phyloP scores from a whole-genome alignment of 2,329 filamentous ascomycete genomes.

The Phialophora tarda region DNA sequence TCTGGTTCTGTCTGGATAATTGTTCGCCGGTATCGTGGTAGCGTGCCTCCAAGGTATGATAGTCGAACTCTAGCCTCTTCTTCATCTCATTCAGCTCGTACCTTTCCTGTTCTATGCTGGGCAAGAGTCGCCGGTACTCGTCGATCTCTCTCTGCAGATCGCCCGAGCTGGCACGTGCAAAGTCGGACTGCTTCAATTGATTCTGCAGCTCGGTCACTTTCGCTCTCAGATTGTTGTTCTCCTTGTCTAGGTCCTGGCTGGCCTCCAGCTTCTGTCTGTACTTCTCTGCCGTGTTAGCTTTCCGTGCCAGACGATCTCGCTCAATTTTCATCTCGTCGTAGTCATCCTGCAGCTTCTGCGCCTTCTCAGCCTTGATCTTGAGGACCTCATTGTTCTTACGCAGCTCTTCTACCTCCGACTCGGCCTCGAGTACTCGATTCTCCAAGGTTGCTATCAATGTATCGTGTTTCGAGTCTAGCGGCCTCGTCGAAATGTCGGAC shows the following conservation, averaged over 20 bases:
- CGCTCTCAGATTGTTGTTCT: constrained; percentile 54
- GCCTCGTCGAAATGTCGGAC: constrained; percentile 47
- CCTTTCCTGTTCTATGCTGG: constrained; percentile 55
- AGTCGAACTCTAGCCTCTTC: constrained; percentile 56
- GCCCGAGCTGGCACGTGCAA: constrained; percentile 41
- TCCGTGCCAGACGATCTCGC: constrained; percentile 53
- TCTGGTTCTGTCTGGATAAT: constrained; percentile 39
- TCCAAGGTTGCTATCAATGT: constrained; percentile 74
- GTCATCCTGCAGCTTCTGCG: constrained; percentile 54
- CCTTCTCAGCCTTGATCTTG: constrained; percentile 53
- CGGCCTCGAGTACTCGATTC: constrained; percentile 63
- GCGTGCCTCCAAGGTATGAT: constrained; percentile 53
- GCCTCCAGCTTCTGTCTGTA: constrained; percentile 57
- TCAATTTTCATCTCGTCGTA: constrained; percentile 57
- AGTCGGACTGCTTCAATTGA: constrained; percentile 54
- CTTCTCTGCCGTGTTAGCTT: constrained; percentile 57
- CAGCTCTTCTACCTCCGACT: constrained; percentile 52
- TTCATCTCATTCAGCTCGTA: constrained; percentile 56
- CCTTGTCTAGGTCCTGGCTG: constrained; percentile 56
- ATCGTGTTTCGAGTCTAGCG: constrained; percentile 67
- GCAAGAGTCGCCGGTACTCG: constrained; percentile 52
- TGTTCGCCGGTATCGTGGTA: constrained; percentile 53
- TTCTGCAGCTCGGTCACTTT: constrained; percentile 55
- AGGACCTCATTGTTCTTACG: constrained; percentile 53
- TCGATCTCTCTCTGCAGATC: constrained; percentile 41